phyloP scores from a whole-genome alignment of 768 basidiomycete species.

The Kwoniella dejecticola region DNA sequence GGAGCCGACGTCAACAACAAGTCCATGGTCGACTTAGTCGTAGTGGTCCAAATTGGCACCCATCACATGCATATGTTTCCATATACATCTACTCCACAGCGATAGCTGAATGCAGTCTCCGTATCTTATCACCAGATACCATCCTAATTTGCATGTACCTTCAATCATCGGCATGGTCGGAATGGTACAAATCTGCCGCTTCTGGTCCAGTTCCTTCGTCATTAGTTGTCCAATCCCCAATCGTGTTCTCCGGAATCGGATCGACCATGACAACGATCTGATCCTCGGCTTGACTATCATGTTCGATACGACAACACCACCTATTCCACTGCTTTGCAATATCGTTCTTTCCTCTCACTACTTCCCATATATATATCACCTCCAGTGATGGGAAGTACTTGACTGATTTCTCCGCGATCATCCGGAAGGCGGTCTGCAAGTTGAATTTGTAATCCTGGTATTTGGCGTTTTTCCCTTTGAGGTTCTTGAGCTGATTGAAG shows the following conservation, averaged over 20 bases:
- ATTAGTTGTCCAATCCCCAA: neutral
- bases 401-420: no score
- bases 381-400: no score
- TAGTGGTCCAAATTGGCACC: no score
- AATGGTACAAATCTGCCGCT: neutral
- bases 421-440: no score
- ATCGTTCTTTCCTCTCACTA: neutral
- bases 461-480: neutral
- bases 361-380: neutral
- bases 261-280: neutral
- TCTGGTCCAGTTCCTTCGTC: neutral
- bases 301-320: neutral
- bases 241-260: neutral
- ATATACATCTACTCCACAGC: no score
- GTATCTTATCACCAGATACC: no score
- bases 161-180: neutral
- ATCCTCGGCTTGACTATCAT: neutral
- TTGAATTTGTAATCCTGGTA: neutral
- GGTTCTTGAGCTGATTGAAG: neutral
- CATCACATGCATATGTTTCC: no score
- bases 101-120: neutral
- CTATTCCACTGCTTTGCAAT: neutral
- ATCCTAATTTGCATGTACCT: no score
- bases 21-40: no score
- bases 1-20: no score